Conservation (phyloP, 2,329 filamentous ascomycete genomes). For the Cyphellophora europaea region DNA sequence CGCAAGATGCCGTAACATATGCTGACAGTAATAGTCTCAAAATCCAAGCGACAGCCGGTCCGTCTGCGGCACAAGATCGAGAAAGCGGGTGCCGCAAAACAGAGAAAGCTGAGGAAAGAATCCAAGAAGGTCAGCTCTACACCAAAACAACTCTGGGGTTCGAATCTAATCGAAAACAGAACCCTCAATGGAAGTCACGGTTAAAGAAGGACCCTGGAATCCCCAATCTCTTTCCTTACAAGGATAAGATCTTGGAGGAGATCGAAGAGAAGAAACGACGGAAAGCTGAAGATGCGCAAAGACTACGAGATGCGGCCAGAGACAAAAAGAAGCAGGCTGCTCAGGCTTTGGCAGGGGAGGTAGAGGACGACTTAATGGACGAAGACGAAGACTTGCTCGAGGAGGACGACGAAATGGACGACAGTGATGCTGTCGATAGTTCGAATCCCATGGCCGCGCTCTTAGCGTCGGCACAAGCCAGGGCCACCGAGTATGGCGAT, state of each 20-base stretch:
- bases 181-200: constrained; percentile 91
- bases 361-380: constrained; percentile 35
- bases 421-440: constrained; percentile 48
- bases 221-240: constrained; percentile 94
- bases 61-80: constrained; percentile 93
- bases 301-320: constrained; percentile 59
- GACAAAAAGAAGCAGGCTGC: constrained; percentile 44
- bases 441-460: constrained; percentile 89
- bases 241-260: constrained; percentile 87
- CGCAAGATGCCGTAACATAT: too few species aligned
- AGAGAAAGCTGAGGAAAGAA: constrained; percentile 77
- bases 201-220: constrained; percentile 98
- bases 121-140: constrained; percentile 73
- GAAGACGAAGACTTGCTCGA: constrained; percentile 32
- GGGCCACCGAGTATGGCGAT: constrained; percentile 65
- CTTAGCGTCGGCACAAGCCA: constrained; percentile 69
- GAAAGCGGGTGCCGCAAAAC: constrained; percentile 82
- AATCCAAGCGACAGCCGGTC: constrained; percentile 83
- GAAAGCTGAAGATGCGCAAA: constrained; percentile 70
- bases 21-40: constrained; percentile 57
- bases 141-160: background rate
- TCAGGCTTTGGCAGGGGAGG: constrained; percentile 34
- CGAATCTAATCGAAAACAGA: too few species aligned
- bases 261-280: constrained; percentile 78
- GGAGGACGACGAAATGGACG: constrained; percentile 40